A percentile compares a stretch with the other conserved stretches of the same genome.
phyloP scores from a whole-genome alignment of 495 filamentous ascomycete species.

The Penicillium goetzii region DNA sequence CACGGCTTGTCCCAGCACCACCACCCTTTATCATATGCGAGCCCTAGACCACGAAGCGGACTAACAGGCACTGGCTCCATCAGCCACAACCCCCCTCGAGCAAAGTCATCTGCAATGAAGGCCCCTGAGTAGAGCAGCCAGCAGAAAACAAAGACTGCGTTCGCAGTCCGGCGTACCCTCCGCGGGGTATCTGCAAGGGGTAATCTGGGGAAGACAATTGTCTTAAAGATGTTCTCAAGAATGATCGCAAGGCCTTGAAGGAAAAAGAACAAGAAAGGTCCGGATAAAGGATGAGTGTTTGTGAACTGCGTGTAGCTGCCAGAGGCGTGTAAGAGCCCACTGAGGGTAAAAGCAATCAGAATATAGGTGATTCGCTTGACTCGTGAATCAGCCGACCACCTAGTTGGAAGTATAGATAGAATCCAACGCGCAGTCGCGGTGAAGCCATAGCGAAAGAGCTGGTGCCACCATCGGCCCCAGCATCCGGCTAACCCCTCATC shows the following conservation, averaged over 20 bases:
- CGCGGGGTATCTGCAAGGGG: constrained; percentile 36
- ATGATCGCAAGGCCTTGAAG: constrained; percentile 59
- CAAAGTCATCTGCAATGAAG: constrained; percentile 65
- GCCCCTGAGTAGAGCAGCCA: constrained; percentile 63
- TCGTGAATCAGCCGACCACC: constrained; percentile 12
- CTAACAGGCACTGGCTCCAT: constrained; percentile 73
- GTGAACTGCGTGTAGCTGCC: constrained; percentile 59
- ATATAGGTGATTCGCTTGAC: constrained; percentile 36
- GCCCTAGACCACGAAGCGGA: constrained; percentile 55
- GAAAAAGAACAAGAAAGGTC: constrained; percentile 60
- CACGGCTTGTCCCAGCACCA: constrained; percentile 60
- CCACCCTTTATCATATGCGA: constrained; percentile 54
- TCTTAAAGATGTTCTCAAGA: constrained; percentile 47
- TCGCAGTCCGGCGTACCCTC: constrained; percentile 49
- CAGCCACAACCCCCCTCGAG: constrained; percentile 63
- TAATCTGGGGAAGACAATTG: constrained; percentile 28
- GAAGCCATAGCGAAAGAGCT: constrained; percentile 78
- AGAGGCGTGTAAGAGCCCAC: constrained; percentile 61
- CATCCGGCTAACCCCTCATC: constrained; percentile 72
- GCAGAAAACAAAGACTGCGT: constrained; percentile 52
- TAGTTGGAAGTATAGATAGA: constrained; percentile 41
- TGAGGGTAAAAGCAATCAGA: constrained; percentile 59
- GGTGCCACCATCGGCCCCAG: constrained; percentile 90
- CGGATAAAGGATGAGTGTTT: constrained; percentile 43
- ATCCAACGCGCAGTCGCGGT: constrained; percentile 57